These are phyloP conservation scores for Scedosporium apiospermum DNA, from an alignment of 2,329 filamentous ascomycete genomes.

Conservation along the genomic window DNA sequence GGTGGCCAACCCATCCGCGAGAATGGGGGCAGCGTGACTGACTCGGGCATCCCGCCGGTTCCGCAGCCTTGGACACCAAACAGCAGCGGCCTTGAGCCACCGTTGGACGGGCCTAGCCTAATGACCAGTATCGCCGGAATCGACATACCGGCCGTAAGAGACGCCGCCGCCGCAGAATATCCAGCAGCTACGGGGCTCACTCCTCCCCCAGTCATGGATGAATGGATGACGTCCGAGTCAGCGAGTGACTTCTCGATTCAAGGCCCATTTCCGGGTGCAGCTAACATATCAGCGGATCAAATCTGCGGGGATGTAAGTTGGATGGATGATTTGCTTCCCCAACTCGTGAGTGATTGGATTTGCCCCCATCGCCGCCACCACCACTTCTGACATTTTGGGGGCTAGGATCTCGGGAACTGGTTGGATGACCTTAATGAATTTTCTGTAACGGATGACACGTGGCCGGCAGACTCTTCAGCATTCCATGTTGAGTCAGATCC, in stretches of 20 bases:
- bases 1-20: neutral
- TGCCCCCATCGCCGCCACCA: neutral
- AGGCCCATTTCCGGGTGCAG: neutral
- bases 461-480: neutral
- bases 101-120: neutral
- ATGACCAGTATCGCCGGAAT: neutral
- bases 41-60: neutral
- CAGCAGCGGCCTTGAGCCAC: neutral
- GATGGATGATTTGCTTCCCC: neutral
- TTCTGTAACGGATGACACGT: neutral
- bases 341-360: neutral
- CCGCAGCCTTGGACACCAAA: neutral
- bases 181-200: neutral
- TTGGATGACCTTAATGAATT: neutral
- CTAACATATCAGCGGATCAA: neutral
- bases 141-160: neutral
- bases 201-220: neutral
- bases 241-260: neutral
- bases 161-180: neutral
- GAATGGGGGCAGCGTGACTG: neutral
- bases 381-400: neutral
- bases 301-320: neutral
- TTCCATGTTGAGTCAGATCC: neutral
- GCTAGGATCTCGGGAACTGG: neutral
- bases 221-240: neutral